Percentiles rank a stretch among this genome's conserved stretches.
These are phyloP conservation scores for Calonectria pseudoturangicola DNA, from an alignment of 2,329 filamentous ascomycete genomes.

Conservation along the genomic window DNA sequence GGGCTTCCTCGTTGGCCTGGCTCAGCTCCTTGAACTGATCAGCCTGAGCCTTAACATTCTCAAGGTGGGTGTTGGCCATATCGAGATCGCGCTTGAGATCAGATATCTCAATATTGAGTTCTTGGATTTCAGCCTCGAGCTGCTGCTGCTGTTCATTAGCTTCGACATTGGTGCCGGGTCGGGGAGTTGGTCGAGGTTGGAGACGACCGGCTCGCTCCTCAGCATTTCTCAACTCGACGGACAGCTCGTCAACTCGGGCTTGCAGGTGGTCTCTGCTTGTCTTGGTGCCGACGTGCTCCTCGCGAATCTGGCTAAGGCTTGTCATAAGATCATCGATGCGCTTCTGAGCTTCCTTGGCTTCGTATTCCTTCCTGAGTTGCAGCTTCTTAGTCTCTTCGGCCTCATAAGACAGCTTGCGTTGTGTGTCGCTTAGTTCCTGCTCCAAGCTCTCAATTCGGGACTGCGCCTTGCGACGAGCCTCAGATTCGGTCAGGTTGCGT, in stretches of 20 bases:
- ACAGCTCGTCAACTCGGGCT: slow-evolving; percentile 89
- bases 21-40: slow-evolving; percentile 94
- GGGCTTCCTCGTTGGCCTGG: slow-evolving; percentile 89
- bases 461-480: slow-evolving; percentile 87
- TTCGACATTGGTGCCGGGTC: slow-evolving; percentile 68
- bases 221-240: slow-evolving; percentile 89
- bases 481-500: slow-evolving; percentile 88
- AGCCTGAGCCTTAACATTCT: slow-evolving; percentile 85
- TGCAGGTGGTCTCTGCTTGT: slow-evolving; percentile 93
- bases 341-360: slow-evolving; percentile 90
- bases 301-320: slow-evolving; percentile 85
- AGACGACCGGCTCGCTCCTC: slow-evolving; percentile 90
- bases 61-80: slow-evolving; percentile 85
- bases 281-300: slow-evolving; percentile 90
- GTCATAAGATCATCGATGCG: slow-evolving; percentile 93
- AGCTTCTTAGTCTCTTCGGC: slow-evolving; percentile 89
- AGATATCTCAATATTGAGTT: slow-evolving; percentile 87
- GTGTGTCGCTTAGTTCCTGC: slow-evolving; percentile 83
- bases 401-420: slow-evolving; percentile 89
- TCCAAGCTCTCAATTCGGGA: slow-evolving; percentile 86
- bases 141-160: slow-evolving; percentile 68
- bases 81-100: slow-evolving; percentile 93
- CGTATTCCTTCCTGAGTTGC: slow-evolving; percentile 90
- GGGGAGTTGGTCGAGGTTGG: slow-evolving; percentile 84
- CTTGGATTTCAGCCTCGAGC: slow-evolving; percentile 80